Base-by-base conservation (phyloP, 1,139 yeast species). In the Meyerozyma smithsonii region DNA sequence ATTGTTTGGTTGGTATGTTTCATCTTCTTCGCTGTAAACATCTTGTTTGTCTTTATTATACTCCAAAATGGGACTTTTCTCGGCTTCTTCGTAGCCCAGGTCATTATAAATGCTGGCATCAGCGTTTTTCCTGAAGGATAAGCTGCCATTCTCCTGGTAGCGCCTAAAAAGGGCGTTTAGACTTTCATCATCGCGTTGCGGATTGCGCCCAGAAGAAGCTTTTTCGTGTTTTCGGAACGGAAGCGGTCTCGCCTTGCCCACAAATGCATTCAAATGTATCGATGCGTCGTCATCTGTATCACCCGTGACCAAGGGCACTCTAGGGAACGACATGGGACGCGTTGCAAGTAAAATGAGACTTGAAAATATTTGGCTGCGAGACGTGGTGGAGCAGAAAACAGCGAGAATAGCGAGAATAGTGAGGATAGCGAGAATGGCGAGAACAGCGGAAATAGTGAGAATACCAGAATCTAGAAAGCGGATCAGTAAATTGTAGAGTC, bases 211-310 rank as follows among this genome's bases (percentile, higher is more conserved):
- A 23, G 25, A 23, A 12, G 10, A 15, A 4, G 15, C 12, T 8
- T 26, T 26, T 26, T 26, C 30, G 30, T 6, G 11, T 8, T n/a
- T 26, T 5, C 16, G 15, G 8, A n/a, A 10, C 8, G 30, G 53
- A 14, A 69, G 52, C 1, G 77, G 75, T 11, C 52, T 49, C 1
- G 74, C 63, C 1, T 69, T 70, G 0, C 74, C 74, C 2, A 71
- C 64, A 7, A 54, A 57, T 32, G 62, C 54, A 42, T 65, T 57
- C 19, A 68, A 47, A 47, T 71, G 75, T 25, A 70, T 63, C 14
- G 77, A 69, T 0, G 64, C 65, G 34, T 69, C 74, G 36, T 70
- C 75, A 41, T 69, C 76, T 0, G 73, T 65, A 37, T 66, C 74
- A 1, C 72, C 73, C 28, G 58, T 52, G 8, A 66, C 57, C 15